Percentiles rank a stretch among this genome's conserved stretches.
Evolutionary conservation across 2,329 filamentous ascomycete genomes (phyloP).

Genomic region (Aureobasidium sp.): DNA sequence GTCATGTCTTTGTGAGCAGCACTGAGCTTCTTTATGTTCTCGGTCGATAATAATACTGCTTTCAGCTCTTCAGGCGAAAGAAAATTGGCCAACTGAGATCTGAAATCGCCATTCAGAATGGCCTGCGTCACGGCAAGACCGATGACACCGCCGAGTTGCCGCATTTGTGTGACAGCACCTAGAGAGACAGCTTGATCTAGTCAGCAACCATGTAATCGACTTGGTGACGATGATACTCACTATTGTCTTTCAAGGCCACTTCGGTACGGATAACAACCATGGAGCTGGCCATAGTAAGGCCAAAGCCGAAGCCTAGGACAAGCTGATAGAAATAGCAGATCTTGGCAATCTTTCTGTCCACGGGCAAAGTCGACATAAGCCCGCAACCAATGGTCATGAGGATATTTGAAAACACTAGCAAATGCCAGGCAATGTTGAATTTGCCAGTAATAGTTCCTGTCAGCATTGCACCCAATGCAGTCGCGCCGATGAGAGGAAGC

Average conservation of each 20-base stretch:
- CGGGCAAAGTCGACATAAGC: neutral
- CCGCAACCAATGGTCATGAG: constrained; percentile 2
- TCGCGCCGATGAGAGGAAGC: constrained; percentile 8
- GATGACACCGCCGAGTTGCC: neutral
- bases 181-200: neutral
- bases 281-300: neutral
- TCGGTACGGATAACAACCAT: constrained; percentile 5
- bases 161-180: constrained; percentile 1
- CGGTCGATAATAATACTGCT: neutral
- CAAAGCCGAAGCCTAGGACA: neutral
- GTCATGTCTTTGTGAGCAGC: neutral
- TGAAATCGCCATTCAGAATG: neutral
- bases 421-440: constrained; percentile 1
- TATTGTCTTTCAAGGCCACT: constrained; percentile 1
- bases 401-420: neutral
- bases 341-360: neutral
- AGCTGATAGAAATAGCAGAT: neutral
- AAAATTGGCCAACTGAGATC: neutral
- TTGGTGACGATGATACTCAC: neutral
- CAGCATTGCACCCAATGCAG: neutral
- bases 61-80: neutral
- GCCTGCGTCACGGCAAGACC: neutral
- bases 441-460: constrained; percentile 3
- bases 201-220: neutral
- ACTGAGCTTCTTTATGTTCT: neutral